phyloP scores from a whole-genome alignment of 1,284 basidiomycete species.

The Naganishia sp. region DNA sequence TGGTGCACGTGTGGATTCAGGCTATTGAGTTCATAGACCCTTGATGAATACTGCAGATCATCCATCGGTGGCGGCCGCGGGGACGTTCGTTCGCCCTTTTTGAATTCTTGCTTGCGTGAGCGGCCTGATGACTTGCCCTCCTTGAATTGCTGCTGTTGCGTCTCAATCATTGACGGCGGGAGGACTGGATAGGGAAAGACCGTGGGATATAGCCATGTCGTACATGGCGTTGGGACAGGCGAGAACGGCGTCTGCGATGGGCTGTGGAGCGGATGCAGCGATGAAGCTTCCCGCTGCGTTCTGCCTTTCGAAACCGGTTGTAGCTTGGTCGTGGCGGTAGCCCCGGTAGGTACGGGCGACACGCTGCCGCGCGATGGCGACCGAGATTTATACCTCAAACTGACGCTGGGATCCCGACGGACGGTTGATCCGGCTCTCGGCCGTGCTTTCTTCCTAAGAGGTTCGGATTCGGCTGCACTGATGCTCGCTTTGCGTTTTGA shows the following conservation, averaged over 20 bases:
- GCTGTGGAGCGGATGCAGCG: background rate
- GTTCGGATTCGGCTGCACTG: background rate
- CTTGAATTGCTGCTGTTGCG: background rate
- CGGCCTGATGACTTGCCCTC: background rate
- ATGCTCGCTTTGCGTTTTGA: slow-evolving; percentile 14
- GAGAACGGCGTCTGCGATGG: slow-evolving; percentile 9
- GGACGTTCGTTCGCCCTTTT: background rate
- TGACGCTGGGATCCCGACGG: background rate
- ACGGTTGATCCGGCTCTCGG: slow-evolving; percentile 1
- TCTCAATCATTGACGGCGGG: background rate
- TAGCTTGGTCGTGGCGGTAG: background rate
- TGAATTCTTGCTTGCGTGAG: slow-evolving; percentile 7
- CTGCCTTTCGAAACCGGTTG: background rate
- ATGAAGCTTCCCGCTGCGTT: background rate
- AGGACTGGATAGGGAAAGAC: slow-evolving; percentile 24
- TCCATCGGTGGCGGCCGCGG: slow-evolving; percentile 2
- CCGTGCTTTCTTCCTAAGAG: background rate
- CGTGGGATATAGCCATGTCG: slow-evolving; percentile 7
- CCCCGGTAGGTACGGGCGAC: background rate
- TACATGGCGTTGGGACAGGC: background rate
- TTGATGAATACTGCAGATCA: background rate
- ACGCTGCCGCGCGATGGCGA: slow-evolving; percentile 1
- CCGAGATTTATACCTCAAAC: slow-evolving; percentile 1
- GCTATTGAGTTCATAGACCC: slow-evolving; percentile 12
- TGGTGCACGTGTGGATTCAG: slow-evolving; percentile 25